phyloP scores from a whole-genome alignment of 441 rosid species.

The Pelargonium citronellum region DNA sequence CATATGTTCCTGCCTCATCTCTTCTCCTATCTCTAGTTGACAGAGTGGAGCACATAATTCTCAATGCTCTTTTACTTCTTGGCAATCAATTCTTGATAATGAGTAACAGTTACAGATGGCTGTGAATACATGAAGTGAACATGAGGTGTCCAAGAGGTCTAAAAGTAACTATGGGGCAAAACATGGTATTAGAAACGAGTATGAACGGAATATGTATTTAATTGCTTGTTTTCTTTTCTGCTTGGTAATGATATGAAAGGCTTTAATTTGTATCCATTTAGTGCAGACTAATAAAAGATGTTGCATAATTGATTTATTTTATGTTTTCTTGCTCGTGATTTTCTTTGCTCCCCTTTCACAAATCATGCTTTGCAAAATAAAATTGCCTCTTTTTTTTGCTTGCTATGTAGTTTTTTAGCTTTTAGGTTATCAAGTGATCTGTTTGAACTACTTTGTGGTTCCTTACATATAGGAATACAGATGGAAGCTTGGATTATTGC shows the following conservation, averaged over 20 bases:
- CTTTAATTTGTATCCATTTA: background rate
- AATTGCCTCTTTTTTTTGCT: background rate
- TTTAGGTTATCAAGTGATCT: background rate
- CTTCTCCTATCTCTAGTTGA: background rate
- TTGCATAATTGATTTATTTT: background rate
- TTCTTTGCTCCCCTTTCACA: background rate
- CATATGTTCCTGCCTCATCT: no score
- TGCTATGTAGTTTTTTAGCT: background rate
- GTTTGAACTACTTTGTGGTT: background rate
- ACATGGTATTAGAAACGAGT: no score
- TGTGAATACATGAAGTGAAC: background rate
- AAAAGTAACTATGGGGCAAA: no score
- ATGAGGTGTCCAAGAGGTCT: background rate
- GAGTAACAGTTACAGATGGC: background rate
- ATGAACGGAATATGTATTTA: background rate
- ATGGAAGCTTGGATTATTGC: background rate
- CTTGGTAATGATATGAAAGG: background rate
- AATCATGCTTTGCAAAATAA: background rate
- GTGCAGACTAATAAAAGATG: background rate
- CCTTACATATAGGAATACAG: background rate
- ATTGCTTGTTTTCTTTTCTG: background rate
- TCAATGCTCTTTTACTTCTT: background rate
- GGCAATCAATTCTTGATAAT: background rate
- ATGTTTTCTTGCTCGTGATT: background rate
- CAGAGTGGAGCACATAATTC: background rate